Percentiles rank a stretch among this genome's conserved stretches.
Evolutionary conservation across 2,329 filamentous ascomycete species (phyloP).

Genomic region (Claviceps maximensis): DNA sequence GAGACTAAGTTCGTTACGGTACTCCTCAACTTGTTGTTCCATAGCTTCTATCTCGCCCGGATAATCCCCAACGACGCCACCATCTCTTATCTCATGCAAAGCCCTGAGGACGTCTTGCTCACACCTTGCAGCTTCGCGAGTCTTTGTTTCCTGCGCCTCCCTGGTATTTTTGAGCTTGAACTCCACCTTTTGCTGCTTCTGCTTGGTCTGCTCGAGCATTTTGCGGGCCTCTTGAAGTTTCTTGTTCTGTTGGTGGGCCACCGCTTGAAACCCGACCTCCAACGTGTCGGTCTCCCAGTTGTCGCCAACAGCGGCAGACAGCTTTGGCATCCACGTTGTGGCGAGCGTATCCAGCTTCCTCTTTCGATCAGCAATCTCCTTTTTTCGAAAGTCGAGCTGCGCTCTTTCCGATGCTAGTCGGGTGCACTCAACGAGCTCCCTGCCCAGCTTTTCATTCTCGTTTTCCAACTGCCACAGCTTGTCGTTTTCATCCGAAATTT

Average conservation of each 20-base stretch:
- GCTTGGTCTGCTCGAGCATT: conserved; percentile 54
- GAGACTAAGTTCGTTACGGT: conserved; percentile 54
- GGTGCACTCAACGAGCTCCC: conserved; percentile 75
- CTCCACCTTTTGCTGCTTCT: conserved; percentile 65
- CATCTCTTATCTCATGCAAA: conserved; percentile 30
- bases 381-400: conserved; percentile 69
- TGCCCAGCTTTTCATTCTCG: conserved; percentile 56
- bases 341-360: conserved; percentile 65
- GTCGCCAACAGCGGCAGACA: conserved; percentile 48
- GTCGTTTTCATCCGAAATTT: conserved; percentile 52
- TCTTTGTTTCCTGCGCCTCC: conserved; percentile 50
- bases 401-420: conserved; percentile 71
- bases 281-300: conserved; percentile 56
- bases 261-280: conserved; percentile 55
- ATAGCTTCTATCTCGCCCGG: conserved; percentile 35
- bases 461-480: conserved; percentile 58
- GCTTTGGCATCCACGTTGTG: conserved; percentile 58
- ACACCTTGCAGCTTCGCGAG: conserved; percentile 47
- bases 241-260: conserved; percentile 42
- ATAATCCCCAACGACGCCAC: conserved; percentile 40
- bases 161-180: conserved; percentile 55
- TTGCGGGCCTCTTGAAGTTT: conserved; percentile 52
- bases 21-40: conserved; percentile 43
- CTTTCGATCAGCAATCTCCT: conserved; percentile 62
- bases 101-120: conserved; percentile 41